Evolutionary conservation across 257 asterid species (phyloP), one percentile per base, ranked within the genome.

Genomic region (Scutellaria galericulata): DNA sequence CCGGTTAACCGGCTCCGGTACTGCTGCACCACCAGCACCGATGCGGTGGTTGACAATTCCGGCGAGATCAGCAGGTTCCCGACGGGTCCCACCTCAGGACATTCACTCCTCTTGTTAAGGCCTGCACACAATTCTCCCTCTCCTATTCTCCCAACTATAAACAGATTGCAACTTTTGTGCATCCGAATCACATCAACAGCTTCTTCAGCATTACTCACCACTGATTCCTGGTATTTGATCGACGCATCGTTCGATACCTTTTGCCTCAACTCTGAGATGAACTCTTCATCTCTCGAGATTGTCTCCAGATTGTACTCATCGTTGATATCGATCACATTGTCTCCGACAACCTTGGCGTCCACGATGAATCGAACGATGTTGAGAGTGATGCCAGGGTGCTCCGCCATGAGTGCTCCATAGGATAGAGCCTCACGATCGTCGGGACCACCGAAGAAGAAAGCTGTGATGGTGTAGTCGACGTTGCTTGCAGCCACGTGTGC

Each of bases 21-120:
- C 47, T 88, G 90, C 78, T 86, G 95, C 80, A 88, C 86, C 65
- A 88, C 87, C 74, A 87, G 74, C 27, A 86, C 85, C 8, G 95
- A 88, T 45, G 92, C 86, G n/a, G 70, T 66, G 9, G 83, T 75
- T 5, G 85, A 68, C 0, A 83, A 75, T 1, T 74, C 82, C 7
- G 85, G 62, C n/a, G 82, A 73, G 5, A 82, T 76, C 72, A 88
- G 31, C 67, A 88, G 20, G 64, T 78, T 86, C 14, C 88, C 90
- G 0, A 86, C 31, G 0, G 88, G 88, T 2, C 91, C 95, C 48
- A 88, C 48, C 47, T 86, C 90, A 0, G 91, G 88, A 40, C 83
- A 86, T 5, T 86, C 95, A 1, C 68, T 59, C 66, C 46, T 78
- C 67, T 40, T 68, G 9, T 75, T 56, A 1, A 84, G 65, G 6